phyloP scores from a whole-genome alignment of 768 basidiomycete genomes.

The Mycena floridula region DNA sequence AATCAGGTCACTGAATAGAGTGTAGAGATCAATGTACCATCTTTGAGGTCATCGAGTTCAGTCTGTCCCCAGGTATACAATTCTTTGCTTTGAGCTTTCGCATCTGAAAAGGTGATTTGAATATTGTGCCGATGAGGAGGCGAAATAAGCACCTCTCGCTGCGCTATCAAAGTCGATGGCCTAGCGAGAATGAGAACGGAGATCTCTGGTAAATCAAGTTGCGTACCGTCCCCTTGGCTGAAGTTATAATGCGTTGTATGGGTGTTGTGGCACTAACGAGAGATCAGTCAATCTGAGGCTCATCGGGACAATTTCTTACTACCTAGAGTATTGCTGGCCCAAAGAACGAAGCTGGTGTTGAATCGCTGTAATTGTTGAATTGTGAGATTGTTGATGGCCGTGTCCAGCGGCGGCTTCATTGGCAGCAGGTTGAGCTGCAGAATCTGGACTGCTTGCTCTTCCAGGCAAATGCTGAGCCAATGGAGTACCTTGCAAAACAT shows the following conservation, averaged over 20 bases:
- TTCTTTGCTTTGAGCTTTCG: slow-evolving; percentile 75
- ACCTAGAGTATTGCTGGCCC: slow-evolving; percentile 68
- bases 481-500: slow-evolving; percentile 56
- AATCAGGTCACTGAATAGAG: neutral
- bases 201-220: no score
- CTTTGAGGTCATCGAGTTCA: slow-evolving; percentile 67
- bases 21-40: slow-evolving; percentile 41
- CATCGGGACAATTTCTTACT: neutral
- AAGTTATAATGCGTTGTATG: slow-evolving; percentile 74
- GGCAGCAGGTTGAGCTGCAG: slow-evolving; percentile 30
- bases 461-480: slow-evolving; percentile 52
- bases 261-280: slow-evolving; percentile 48
- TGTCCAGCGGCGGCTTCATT: slow-evolving; percentile 32
- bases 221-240: slow-evolving; percentile 75
- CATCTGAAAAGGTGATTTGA: slow-evolving; percentile 25
- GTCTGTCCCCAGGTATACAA: slow-evolving; percentile 79
- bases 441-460: slow-evolving; percentile 31
- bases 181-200: no score
- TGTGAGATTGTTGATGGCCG: no score
- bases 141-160: slow-evolving; percentile 41
- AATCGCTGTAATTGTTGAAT: slow-evolving; percentile 53
- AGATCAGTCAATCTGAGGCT: slow-evolving; percentile 5
- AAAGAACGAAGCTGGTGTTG: slow-evolving; percentile 69
- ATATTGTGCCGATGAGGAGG: no score
- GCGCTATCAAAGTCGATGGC: slow-evolving; percentile 68